These are phyloP conservation scores for Lentinula guzmanii DNA, from an alignment of 768 basidiomycete genomes.

Conservation along the genomic window DNA sequence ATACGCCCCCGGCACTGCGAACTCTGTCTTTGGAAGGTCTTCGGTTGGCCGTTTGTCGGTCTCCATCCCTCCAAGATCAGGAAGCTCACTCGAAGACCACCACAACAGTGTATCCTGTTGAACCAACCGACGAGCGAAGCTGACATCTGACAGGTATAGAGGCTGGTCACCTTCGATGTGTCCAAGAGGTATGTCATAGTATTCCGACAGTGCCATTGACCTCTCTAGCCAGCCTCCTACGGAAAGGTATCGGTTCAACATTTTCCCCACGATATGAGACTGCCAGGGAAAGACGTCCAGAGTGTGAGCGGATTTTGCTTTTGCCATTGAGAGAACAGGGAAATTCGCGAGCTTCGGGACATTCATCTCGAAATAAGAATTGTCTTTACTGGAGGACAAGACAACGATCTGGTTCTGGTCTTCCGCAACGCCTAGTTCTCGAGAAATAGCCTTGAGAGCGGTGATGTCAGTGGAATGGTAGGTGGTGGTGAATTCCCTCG, in stretches of 20 bases:
- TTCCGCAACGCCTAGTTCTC: slow-evolving; percentile 76
- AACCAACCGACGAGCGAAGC: slow-evolving; percentile 80
- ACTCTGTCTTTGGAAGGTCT: slow-evolving; percentile 80
- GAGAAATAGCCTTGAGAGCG: slow-evolving; percentile 81
- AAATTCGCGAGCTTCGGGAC: slow-evolving; percentile 73
- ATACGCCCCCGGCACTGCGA: slow-evolving; percentile 80
- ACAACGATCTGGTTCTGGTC: slow-evolving; percentile 70
- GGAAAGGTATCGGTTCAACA: slow-evolving; percentile 78
- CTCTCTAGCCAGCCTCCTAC: slow-evolving; percentile 78
- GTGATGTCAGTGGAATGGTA: slow-evolving; percentile 77
- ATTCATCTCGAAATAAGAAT: slow-evolving; percentile 71
- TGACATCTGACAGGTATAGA: slow-evolving; percentile 82
- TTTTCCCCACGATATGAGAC: slow-evolving; percentile 69
- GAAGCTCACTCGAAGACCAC: slow-evolving; percentile 90
- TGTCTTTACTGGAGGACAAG: slow-evolving; percentile 82
- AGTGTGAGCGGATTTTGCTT: slow-evolving; percentile 64
- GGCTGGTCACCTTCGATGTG: slow-evolving; percentile 90
- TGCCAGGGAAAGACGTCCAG: slow-evolving; percentile 90
- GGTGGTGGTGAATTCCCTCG: slow-evolving; percentile 54
- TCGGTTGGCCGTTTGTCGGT: slow-evolving; percentile 74
- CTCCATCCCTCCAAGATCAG: slow-evolving; percentile 92
- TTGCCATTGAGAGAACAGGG: slow-evolving; percentile 85
- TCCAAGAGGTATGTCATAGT: slow-evolving; percentile 90
- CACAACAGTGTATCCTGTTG: slow-evolving; percentile 90
- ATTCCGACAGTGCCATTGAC: slow-evolving; percentile 73